Conservation (phyloP, 1,284 basidiomycete genomes). For the Boletus mariae region DNA sequence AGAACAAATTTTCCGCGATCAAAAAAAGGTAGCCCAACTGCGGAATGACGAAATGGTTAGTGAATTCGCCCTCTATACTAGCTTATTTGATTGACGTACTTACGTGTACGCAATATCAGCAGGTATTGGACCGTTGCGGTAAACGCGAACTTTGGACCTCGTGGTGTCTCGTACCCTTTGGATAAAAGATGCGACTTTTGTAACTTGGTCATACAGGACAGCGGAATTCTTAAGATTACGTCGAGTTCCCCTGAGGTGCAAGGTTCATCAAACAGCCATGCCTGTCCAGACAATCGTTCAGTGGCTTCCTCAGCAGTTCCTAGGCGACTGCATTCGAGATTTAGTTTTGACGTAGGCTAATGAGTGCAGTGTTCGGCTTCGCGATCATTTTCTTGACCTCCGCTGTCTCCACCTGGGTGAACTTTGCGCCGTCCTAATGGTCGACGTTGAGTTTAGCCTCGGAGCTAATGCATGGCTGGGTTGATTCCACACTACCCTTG, state of each 20-base stretch:
- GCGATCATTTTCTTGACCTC: not conserved
- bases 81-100: too few species aligned
- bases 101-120: not conserved
- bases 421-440: not conserved
- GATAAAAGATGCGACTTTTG: too few species aligned
- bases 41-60: not conserved
- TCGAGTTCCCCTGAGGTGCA: too few species aligned
- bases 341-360: too few species aligned
- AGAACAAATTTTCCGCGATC: not conserved
- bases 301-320: not conserved
- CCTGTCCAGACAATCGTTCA: not conserved
- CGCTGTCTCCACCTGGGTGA: not conserved
- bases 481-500: not conserved
- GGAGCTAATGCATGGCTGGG: not conserved
- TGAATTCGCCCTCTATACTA: not conserved
- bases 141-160: not conserved
- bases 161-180: not conserved
- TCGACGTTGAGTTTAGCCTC: not conserved
- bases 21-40: not conserved
- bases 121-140: not conserved
- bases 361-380: too few species aligned
- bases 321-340: too few species aligned
- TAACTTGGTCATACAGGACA: too few species aligned
- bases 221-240: too few species aligned
- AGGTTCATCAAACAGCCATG: too few species aligned